Evolutionary conservation across 2,329 filamentous ascomycete species (phyloP), one percentile per base, ranked within the genome.

Genomic region (Neodidymelliopsis sp.): DNA sequence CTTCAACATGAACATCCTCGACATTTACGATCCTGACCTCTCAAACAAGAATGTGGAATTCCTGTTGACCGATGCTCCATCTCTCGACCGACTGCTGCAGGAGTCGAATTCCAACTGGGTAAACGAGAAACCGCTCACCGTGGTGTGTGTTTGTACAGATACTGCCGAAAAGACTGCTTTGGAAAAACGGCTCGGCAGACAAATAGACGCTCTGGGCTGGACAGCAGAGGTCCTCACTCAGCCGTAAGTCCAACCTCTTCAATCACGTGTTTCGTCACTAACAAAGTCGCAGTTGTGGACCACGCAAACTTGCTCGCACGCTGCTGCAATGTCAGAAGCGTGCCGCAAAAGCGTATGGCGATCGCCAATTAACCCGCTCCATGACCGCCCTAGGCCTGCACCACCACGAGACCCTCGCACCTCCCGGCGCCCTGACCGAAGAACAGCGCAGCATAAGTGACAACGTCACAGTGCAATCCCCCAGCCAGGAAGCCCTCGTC

Each of bases 71-170:
- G 66, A 69, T 30, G 57, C 63, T 3, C 48, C 53, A 4, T 67
- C 63, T 11, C 55, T 69, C 16, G 50, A 62, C 16, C 41, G 50
- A 16, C 44, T 67, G 18, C 51, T 67, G 12, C 41, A 56, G 23
- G 53, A 53, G 15, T 42, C 57, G 1, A 55, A 39, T n/a, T 49
- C 49, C 3, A 53, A 42, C 31, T 57, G 59, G 13, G 28, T 51
- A 15, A 47, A 59, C 10, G 54, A 53, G 28, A 41, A 53, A 1
- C 58, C 62, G 3, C 42, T 66, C 1, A 56, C 57, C 7, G 62
- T 68, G 11, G 52, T 69, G 10, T 69, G 66, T 22, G 49, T 68
- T 16, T 67, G 65, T 22, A 66, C 59, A 34, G 65, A 69, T 34
- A 58, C 57, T 4, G 53, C 58, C 1, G 66, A 69, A 44, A 69